Conservation (phyloP, 1,284 basidiomycete species). For the Papiliotrema fonsecae region DNA sequence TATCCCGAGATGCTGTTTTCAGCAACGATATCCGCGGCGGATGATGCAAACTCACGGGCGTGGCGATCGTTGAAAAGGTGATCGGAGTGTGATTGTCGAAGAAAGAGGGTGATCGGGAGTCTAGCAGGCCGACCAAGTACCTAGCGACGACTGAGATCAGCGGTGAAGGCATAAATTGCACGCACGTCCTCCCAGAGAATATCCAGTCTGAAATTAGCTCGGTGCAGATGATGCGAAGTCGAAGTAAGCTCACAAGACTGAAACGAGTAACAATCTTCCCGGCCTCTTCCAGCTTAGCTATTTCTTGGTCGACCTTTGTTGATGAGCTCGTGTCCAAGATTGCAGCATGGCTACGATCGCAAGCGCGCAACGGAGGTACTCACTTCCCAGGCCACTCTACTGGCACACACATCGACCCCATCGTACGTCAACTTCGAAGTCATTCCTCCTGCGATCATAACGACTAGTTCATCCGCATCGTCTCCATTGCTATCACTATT, state of each 20-base stretch:
- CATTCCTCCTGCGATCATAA: constrained; percentile 43
- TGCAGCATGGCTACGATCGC: background rate
- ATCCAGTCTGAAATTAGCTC: constrained; percentile 31
- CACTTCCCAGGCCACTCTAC: constrained; percentile 42
- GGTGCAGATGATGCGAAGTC: background rate
- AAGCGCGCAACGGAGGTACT: too few species aligned
- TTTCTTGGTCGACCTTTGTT: constrained; percentile 33
- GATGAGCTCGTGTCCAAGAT: background rate
- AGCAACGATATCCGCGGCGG: background rate
- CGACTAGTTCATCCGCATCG: constrained; percentile 25
- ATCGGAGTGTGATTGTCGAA: constrained; percentile 34
- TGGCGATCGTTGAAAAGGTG: constrained; percentile 41
- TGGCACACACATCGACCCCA: constrained; percentile 45
- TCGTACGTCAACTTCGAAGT: constrained; percentile 42
- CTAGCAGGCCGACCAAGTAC: constrained; percentile 40
- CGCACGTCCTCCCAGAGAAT: constrained; percentile 45
- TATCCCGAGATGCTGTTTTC: constrained; percentile 30
- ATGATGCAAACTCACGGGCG: constrained; percentile 23
- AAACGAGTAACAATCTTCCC: constrained; percentile 32
- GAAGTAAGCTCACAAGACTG: constrained; percentile 30
- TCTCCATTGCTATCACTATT: background rate
- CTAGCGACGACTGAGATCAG: constrained; percentile 38
- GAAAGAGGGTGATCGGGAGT: constrained; percentile 40
- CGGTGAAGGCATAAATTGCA: background rate
- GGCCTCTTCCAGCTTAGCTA: constrained; percentile 26